Evolutionary conservation across 768 basidiomycete species (phyloP).

Genomic region (Termitomyces eurrhizus): DNA sequence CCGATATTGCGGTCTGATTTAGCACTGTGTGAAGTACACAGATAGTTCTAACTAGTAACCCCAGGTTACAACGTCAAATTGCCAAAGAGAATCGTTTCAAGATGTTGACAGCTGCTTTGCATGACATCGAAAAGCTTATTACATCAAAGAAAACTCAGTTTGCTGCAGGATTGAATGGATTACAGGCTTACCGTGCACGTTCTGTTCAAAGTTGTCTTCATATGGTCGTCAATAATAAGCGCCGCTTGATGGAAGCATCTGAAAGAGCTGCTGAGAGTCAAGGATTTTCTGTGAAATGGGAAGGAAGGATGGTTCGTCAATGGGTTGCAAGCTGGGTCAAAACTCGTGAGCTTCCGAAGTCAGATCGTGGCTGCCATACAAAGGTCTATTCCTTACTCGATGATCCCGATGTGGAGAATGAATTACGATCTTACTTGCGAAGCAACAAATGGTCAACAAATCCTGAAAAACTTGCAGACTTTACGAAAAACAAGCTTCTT

Average conservation of each 20-base stretch:
- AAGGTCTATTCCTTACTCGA: constrained; percentile 26
- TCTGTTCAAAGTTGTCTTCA: constrained; percentile 19
- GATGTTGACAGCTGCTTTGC: neutral
- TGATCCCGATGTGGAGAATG: constrained; percentile 24
- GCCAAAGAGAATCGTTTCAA: neutral
- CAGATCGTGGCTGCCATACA: constrained; percentile 20
- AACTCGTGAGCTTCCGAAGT: constrained; percentile 20
- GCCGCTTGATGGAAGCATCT: constrained; percentile 19
- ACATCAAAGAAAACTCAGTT: constrained; percentile 14
- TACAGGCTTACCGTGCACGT: constrained; percentile 20
- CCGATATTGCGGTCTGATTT: too few relatives aligned
- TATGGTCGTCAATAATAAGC: constrained; percentile 18
- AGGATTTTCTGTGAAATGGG: constrained; percentile 16
- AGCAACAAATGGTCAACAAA: constrained; percentile 33
- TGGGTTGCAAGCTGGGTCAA: constrained; percentile 18
- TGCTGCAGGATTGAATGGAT: constrained; percentile 13
- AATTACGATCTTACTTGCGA: constrained; percentile 24
- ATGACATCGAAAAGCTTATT: constrained; percentile 17
- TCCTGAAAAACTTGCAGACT: constrained; percentile 27
- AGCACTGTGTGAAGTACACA: too few relatives aligned
- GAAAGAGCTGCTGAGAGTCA: constrained; percentile 19
- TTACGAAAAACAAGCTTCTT: constrained; percentile 22
- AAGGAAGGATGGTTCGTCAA: neutral
- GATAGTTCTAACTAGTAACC: too few relatives aligned
- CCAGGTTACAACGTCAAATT: too few relatives aligned